Conservation (phyloP, 768 basidiomycete species). For the Russula sp. region DNA sequence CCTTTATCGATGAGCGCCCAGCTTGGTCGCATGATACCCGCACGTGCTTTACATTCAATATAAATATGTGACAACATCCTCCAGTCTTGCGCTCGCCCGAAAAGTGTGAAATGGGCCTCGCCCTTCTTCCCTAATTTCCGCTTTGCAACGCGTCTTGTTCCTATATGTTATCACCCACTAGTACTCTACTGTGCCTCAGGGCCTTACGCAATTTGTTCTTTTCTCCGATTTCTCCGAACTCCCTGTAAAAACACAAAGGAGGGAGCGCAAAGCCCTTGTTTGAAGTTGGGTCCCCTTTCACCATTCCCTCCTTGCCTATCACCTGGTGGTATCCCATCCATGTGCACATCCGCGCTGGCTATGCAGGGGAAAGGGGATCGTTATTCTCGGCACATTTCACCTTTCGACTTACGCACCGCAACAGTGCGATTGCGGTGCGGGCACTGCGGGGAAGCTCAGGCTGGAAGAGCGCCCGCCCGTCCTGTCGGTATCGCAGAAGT, state of each 20-base stretch:
- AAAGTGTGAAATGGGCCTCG: not conserved
- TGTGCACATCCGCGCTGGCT: not conserved
- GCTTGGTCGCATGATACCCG: constrained; percentile 2
- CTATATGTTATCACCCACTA: constrained; percentile 1
- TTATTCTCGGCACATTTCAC: constrained; percentile 2
- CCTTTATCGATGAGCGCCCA: constrained; percentile 19
- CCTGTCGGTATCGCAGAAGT: constrained; percentile 1
- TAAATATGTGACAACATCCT: constrained; percentile 12
- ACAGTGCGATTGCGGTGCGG: constrained; percentile 18
- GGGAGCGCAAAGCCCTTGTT: constrained; percentile 6
- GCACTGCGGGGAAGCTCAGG: too few species aligned
- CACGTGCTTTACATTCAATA: constrained; percentile 15
- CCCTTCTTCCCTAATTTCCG: constrained; percentile 24
- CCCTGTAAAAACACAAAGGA: not conserved
- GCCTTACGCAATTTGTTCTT: not conserved
- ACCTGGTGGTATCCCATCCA: not conserved
- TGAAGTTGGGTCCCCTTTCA: constrained; percentile 15
- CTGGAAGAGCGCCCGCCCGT: constrained; percentile 11
- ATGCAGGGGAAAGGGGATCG: not conserved
- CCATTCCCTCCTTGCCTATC: constrained; percentile 10
- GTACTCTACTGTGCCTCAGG: constrained; percentile 1
- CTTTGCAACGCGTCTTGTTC: not conserved
- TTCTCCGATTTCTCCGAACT: not conserved
- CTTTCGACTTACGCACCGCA: constrained; percentile 2
- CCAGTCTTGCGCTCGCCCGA: constrained; percentile 8